Evolutionary conservation across 768 basidiomycete genomes (phyloP).

Genomic region (Russula vinacea): DNA sequence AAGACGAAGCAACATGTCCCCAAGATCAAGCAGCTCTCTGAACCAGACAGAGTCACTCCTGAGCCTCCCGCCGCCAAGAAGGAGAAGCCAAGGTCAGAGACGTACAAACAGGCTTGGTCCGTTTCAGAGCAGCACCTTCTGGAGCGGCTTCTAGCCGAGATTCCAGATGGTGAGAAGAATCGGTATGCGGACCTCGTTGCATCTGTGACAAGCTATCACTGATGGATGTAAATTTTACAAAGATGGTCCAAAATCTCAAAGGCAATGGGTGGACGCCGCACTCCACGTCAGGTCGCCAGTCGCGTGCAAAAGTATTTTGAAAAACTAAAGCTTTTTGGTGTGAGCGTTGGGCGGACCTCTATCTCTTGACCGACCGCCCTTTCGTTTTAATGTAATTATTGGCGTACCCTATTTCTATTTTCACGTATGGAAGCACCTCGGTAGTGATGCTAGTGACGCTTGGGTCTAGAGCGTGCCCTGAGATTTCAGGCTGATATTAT

Average conservation of each 20-base stretch:
- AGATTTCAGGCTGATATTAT: neutral
- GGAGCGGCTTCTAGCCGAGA: conserved; percentile 68
- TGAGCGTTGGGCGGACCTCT: conserved; percentile 40
- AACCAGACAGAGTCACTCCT: neutral
- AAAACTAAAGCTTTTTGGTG: conserved; percentile 73
- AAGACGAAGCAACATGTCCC: conserved; percentile 17
- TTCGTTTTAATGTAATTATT: conserved; percentile 3
- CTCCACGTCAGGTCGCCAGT: conserved; percentile 83
- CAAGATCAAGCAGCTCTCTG: neutral
- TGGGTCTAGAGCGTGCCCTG: neutral
- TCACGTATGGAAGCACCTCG: neutral
- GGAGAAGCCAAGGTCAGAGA: conserved; percentile 55
- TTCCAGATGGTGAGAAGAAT: conserved; percentile 74
- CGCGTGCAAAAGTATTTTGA: conserved; percentile 87
- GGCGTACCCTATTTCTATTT: conserved; percentile 1
- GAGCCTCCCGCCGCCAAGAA: conserved; percentile 23
- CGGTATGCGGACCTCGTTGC: conserved; percentile 43
- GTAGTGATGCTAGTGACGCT: neutral
- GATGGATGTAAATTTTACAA: conserved; percentile 13
- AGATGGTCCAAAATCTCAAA: conserved; percentile 81
- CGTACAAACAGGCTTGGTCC: conserved; percentile 83
- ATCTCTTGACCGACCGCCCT: neutral
- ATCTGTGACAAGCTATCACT: neutral
- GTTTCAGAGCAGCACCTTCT: conserved; percentile 72
- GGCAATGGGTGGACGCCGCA: conserved; percentile 74